Evolutionary conservation across 1,139 yeast species (phyloP).

Genomic region (Candida glucosophila): DNA sequence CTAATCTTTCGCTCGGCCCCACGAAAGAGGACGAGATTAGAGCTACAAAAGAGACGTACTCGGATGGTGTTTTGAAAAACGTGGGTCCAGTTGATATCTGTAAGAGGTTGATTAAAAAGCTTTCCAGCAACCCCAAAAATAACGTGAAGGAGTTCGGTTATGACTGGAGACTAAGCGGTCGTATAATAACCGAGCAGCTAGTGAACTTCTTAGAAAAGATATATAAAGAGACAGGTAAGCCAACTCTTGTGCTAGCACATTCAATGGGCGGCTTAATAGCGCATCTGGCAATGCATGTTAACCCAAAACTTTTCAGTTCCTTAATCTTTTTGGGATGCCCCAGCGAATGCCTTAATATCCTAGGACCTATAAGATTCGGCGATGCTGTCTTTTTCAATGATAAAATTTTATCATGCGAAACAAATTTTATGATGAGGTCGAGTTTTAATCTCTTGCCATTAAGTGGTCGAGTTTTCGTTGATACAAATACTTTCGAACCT

Average conservation of each 20-base stretch:
- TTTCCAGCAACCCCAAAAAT: slow-evolving; percentile 51
- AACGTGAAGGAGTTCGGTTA: slow-evolving; percentile 72
- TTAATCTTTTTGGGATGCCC: slow-evolving; percentile 79
- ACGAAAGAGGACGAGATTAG: slow-evolving; percentile 50
- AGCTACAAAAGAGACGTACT: slow-evolving; percentile 44
- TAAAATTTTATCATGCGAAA: slow-evolving; percentile 68
- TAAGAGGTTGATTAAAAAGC: slow-evolving; percentile 46
- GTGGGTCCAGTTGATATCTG: slow-evolving; percentile 86
- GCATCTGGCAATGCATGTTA: slow-evolving; percentile 64
- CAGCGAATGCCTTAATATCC: slow-evolving; percentile 71
- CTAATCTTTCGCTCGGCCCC: slow-evolving; percentile 68
- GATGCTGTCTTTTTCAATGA: slow-evolving; percentile 73
- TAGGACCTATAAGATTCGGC: slow-evolving; percentile 79
- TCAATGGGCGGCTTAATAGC: slow-evolving; percentile 91
- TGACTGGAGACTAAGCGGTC: slow-evolving; percentile 82
- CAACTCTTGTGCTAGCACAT: slow-evolving; percentile 70
- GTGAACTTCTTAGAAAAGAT: slow-evolving; percentile 36
- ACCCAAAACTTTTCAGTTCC: slow-evolving; percentile 64
- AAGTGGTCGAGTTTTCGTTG: slow-evolving; percentile 64
- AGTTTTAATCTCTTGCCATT: slow-evolving; percentile 71
- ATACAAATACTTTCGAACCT: slow-evolving; percentile 45
- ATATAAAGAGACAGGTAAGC: slow-evolving; percentile 36
- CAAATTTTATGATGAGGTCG: slow-evolving; percentile 83
- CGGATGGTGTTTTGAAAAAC: slow-evolving; percentile 74
- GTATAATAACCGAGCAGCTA: slow-evolving; percentile 39